phyloP scores from a whole-genome alignment of 805 yeast species.

The Pichia exigua region DNA sequence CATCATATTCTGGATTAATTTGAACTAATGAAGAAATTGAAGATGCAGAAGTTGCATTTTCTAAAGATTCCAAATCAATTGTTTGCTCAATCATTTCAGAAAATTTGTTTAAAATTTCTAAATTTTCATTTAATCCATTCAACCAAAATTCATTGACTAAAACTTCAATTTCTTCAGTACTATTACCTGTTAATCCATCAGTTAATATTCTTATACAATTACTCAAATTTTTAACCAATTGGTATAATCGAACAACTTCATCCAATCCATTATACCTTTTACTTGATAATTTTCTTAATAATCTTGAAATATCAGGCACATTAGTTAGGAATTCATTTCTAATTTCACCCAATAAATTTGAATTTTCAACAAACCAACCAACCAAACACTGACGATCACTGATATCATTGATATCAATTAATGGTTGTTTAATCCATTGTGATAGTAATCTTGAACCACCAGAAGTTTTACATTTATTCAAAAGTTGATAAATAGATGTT shows the following conservation, averaged over 20 bases:
- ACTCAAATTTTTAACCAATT: constrained; percentile 65
- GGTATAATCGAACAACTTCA: constrained; percentile 85
- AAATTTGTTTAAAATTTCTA: constrained; percentile 51
- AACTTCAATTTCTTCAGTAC: constrained; percentile 17
- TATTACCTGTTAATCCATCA: constrained; percentile 33
- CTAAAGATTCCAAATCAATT: constrained; percentile 76
- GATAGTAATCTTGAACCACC: constrained; percentile 85
- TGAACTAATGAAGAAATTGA: constrained; percentile 37
- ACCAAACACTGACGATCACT: constrained; percentile 66
- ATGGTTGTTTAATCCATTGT: constrained; percentile 95
- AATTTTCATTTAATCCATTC: constrained; percentile 42
- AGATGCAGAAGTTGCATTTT: constrained; percentile 52
- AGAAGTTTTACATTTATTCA: constrained; percentile 80
- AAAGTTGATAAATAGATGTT: constrained; percentile 65
- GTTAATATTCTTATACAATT: constrained; percentile 50
- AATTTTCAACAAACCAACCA: constrained; percentile 61
- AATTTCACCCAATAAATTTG: constrained; percentile 55
- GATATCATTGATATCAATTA: constrained; percentile 57
- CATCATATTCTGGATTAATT: constrained; percentile 87
- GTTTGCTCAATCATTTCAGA: constrained; percentile 90
- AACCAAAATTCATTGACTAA: constrained; percentile 50
- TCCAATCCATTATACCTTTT: constrained; percentile 47
- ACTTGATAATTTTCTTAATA: constrained; percentile 57
- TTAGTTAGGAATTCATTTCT: constrained; percentile 59
- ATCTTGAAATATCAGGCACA: constrained; percentile 77